phyloP scores from a whole-genome alignment of 768 basidiomycete genomes.

The Trametopsis cervina region DNA sequence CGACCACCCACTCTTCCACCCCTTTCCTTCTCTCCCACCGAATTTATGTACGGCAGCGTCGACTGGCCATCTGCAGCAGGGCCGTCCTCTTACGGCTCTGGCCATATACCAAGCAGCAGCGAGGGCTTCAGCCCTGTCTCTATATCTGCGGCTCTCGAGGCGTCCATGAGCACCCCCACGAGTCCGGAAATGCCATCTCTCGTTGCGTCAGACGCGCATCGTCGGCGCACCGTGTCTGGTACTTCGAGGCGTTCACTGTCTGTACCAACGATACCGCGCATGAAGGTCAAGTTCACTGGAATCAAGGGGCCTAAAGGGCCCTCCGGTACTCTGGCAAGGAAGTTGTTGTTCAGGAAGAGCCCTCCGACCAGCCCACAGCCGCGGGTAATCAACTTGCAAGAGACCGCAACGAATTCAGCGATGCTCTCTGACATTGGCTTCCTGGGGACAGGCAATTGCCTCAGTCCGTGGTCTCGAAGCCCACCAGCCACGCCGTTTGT shows the following conservation, averaged over 20 bases:
- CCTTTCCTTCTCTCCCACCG: constrained; percentile 50
- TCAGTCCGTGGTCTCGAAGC: constrained; percentile 36
- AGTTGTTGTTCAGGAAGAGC: constrained; percentile 41
- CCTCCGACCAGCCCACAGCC: constrained; percentile 12
- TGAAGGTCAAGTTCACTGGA: constrained; percentile 40
- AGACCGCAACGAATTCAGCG: constrained; percentile 5
- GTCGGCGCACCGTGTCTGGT: constrained; percentile 52
- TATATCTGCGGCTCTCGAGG: constrained; percentile 7
- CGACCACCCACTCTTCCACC: constrained; percentile 59
- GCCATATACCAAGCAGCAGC: constrained; percentile 14
- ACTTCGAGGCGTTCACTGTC: constrained; percentile 38
- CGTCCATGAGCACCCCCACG: constrained; percentile 6
- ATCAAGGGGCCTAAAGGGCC: constrained; percentile 31
- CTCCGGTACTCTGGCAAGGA: constrained; percentile 49
- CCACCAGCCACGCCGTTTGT: constrained; percentile 17
- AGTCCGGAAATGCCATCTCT: constrained; percentile 2
- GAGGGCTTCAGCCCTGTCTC: constrained; percentile 7
- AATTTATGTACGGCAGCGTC: constrained; percentile 32
- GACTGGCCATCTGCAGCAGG: constrained; percentile 22
- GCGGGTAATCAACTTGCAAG: constrained; percentile 1
- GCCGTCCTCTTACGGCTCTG: constrained; percentile 23
- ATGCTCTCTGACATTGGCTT: constrained; percentile 15
- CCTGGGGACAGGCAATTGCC: constrained; percentile 28
- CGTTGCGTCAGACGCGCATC: constrained; percentile 20
- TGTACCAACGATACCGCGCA: constrained; percentile 39